Percentiles rank a stretch among this genome's conserved stretches.
Evolutionary conservation across 352 stramenopile genomes (phyloP).

Genomic region (Pythium utonaiense): DNA sequence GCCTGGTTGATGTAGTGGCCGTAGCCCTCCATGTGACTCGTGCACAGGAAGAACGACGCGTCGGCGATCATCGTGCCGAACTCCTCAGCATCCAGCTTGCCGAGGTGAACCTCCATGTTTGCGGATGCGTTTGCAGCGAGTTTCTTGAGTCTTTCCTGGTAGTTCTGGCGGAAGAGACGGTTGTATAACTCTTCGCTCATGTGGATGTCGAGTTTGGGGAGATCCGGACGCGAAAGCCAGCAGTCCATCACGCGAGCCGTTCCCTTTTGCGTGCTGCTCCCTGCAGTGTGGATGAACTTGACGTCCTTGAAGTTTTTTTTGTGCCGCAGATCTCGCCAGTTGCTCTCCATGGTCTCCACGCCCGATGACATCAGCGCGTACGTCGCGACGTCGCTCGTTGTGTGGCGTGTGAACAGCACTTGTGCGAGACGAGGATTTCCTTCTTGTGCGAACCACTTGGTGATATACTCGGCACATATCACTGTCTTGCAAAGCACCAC

Average conservation of each 20-base stretch:
- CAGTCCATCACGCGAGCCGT: slow-evolving; percentile 48
- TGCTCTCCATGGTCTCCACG: neutral
- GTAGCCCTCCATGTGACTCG: slow-evolving; percentile 57
- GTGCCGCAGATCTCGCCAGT: neutral
- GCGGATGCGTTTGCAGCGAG: neutral
- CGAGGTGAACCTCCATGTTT: slow-evolving; percentile 37
- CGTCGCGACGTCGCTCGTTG: slow-evolving; percentile 46
- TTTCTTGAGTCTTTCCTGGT: slow-evolving; percentile 11
- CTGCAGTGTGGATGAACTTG: slow-evolving; percentile 46
- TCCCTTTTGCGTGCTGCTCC: slow-evolving; percentile 46
- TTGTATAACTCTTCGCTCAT: slow-evolving; percentile 37
- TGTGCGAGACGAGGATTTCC: slow-evolving; percentile 45
- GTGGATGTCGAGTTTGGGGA: slow-evolving; percentile 52
- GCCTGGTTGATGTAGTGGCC: slow-evolving; percentile 76
- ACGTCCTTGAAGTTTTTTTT: slow-evolving; percentile 39
- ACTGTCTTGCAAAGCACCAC: slow-evolving; percentile 61
- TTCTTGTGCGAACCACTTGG: slow-evolving; percentile 52
- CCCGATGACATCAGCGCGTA: slow-evolving; percentile 1
- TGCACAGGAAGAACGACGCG: slow-evolving; percentile 54
- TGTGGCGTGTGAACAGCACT: slow-evolving; percentile 61
- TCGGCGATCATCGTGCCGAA: slow-evolving; percentile 57
- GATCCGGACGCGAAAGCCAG: slow-evolving; percentile 47
- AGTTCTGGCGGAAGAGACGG: slow-evolving; percentile 4
- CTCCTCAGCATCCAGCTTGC: slow-evolving; percentile 25
- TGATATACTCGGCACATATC: slow-evolving; percentile 37